Evolutionary conservation across 495 filamentous ascomycete species (phyloP), one percentile per base, ranked within the genome.

Genomic region (Terfezia claveryi): DNA sequence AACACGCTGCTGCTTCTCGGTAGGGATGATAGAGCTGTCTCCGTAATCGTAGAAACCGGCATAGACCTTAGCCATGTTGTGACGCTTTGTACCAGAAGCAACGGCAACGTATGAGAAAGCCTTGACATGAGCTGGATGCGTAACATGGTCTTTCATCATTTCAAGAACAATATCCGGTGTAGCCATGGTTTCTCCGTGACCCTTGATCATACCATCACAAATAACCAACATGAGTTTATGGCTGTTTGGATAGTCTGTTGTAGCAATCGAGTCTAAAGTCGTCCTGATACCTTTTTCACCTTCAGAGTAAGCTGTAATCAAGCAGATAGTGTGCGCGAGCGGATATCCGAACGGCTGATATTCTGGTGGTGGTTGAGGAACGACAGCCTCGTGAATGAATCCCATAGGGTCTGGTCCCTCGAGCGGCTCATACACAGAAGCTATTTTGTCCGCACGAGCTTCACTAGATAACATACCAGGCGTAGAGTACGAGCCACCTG

Each of bases 61-160:
- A 66, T 96, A 95, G 51, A 99, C 79, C 73, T 96, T 94, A 59
- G 92, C 87, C 92, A 95, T 96, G 68, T 96, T 96, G 76, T 96
- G 92, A 54, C 92, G 78, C 73, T 96, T 99, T 37, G 88, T 86
- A 27, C 91, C 92, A 60, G 83, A 87, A 14, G 92, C 87, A 5
- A 99, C 92, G 2, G 92, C 92, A 16, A 99, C 91, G 62, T 96
- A 99, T 2, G 87, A 94, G 70, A 86, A 96, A 0, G 85, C 74
- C 55, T 82, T 74, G 2, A 95, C 89, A 44, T 94, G 82, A 9
- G 85, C 75, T 5, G 80, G 81, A 14, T 76, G 74, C 36, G 89
- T 72, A 2, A 83, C 77, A 61, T 86, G 81, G 62, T 99, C 92
- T 56, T 81, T 87, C 81, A 99, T 82, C 92, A 99, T 99, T 59